Conservation (phyloP, 1,139 yeast genomes). For the Taiozyma onychis region DNA sequence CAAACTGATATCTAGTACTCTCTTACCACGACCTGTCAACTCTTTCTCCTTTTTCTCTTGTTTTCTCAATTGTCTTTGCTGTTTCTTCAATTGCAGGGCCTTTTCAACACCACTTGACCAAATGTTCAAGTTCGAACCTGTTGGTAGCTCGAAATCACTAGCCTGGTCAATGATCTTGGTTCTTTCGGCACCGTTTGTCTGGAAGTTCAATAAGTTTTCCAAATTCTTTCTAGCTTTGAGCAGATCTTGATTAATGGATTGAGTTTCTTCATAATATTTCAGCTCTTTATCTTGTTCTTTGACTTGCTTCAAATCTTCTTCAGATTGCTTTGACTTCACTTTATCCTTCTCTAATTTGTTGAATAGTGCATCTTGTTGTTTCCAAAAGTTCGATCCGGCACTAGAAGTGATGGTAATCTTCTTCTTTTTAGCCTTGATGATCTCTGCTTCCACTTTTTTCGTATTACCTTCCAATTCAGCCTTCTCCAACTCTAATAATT, state of each 20-base stretch:
- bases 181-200: slow-evolving; percentile 82
- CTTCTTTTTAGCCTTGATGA: slow-evolving; percentile 13
- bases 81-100: slow-evolving; percentile 74
- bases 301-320: slow-evolving; percentile 25
- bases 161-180: slow-evolving; percentile 92
- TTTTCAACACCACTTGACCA: slow-evolving; percentile 92
- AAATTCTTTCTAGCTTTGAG: slow-evolving; percentile 65
- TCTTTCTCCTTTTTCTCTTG: slow-evolving; percentile 53
- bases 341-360: slow-evolving; percentile 40
- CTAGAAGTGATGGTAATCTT: slow-evolving; percentile 46
- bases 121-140: slow-evolving; percentile 43
- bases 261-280: slow-evolving; percentile 30
- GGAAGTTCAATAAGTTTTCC: slow-evolving; percentile 70
- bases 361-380: slow-evolving; percentile 61
- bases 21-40: slow-evolving; percentile 67
- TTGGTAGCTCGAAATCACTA: slow-evolving; percentile 69
- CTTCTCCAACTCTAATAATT: slow-evolving; percentile 46
- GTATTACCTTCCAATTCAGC: slow-evolving; percentile 27
- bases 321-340: slow-evolving; percentile 24
- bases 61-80: slow-evolving; percentile 66
- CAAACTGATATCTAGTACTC: slow-evolving; percentile 71
- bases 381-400: slow-evolving; percentile 59
- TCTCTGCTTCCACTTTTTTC: slow-evolving; percentile 2
- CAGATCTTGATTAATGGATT: slow-evolving; percentile 46
- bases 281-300: slow-evolving; percentile 35